Evolutionary conservation across 2,329 filamentous ascomycete genomes (phyloP).

Genomic region (Sporothrix dimorphospora): DNA sequence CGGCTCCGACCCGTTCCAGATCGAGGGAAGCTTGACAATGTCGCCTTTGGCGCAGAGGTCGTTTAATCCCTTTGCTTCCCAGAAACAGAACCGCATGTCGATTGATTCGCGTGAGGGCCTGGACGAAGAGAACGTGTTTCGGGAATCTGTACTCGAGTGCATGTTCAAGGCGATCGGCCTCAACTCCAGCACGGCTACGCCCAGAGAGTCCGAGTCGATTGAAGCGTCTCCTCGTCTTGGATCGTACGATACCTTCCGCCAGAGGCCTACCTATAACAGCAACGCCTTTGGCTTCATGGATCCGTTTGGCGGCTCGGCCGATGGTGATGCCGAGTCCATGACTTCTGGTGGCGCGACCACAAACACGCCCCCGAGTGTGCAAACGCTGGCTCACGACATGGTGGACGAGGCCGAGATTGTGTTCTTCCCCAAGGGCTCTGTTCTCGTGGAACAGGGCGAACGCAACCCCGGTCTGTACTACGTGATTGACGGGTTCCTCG

Average conservation of each 20-base stretch:
- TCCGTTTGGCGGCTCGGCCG: slow-evolving; percentile 73
- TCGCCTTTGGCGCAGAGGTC: slow-evolving; percentile 55
- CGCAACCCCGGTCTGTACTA: slow-evolving; percentile 97
- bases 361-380: slow-evolving; percentile 65
- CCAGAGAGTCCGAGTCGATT: slow-evolving; percentile 71
- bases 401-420: slow-evolving; percentile 95
- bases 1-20: slow-evolving; percentile 39
- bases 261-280: slow-evolving; percentile 78
- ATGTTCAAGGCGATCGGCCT: slow-evolving; percentile 94
- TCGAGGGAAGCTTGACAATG: slow-evolving; percentile 43
- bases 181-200: slow-evolving; percentile 65
- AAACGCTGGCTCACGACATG: slow-evolving; percentile 74
- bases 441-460: slow-evolving; percentile 94
- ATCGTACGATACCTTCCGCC: slow-evolving; percentile 78
- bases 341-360: slow-evolving; percentile 64
- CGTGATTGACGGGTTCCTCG: slow-evolving; percentile 94
- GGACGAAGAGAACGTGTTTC: slow-evolving; percentile 86
- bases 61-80: slow-evolving; percentile 61
- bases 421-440: slow-evolving; percentile 91
- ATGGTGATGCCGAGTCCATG: slow-evolving; percentile 86
- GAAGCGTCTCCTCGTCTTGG: slow-evolving; percentile 84
- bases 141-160: slow-evolving; percentile 88
- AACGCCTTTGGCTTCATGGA: slow-evolving; percentile 93
- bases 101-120: slow-evolving; percentile 76
- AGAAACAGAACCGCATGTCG: slow-evolving; percentile 52